These are phyloP conservation scores for Penicillium sp. DNA, from an alignment of 2,329 filamentous ascomycete genomes.

Conservation along the genomic window DNA sequence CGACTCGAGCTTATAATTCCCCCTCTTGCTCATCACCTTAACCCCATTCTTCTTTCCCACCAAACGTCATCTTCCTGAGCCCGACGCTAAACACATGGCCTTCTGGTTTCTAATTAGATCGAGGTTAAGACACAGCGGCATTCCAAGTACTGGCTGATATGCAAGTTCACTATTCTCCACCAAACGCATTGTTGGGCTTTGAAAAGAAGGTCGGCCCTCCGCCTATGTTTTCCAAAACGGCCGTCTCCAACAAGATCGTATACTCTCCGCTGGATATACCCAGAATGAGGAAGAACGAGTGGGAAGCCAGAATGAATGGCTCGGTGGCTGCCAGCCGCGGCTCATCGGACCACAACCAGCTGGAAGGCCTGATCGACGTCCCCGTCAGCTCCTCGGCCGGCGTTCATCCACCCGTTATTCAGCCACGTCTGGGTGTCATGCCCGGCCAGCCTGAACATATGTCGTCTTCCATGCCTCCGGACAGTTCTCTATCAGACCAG, in stretches of 20 bases:
- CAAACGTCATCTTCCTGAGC: not conserved
- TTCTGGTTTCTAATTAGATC: not conserved
- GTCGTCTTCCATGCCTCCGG: conserved; percentile 14
- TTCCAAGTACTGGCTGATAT: conserved; percentile 9
- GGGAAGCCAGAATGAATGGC: conserved; percentile 1
- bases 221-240: not conserved
- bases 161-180: conserved; percentile 5
- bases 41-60: not conserved
- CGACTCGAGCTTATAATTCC: conserved; percentile 8
- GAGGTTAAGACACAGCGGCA: not conserved
- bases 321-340: conserved; percentile 3
- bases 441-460: conserved; percentile 6
- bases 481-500: conserved; percentile 12
- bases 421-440: conserved; percentile 6
- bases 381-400: conserved; percentile 8
- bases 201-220: conserved; percentile 6
- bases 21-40: not conserved
- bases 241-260: not conserved
- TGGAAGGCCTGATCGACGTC: conserved; percentile 10
- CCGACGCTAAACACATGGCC: not conserved
- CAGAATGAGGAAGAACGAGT: conserved; percentile 4
- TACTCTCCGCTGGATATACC: conserved; percentile 1
- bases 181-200: conserved; percentile 6
- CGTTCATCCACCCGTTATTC: conserved; percentile 6
- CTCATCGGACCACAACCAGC: not conserved